Percentiles rank a stretch among this genome's conserved stretches.
These are phyloP conservation scores for Plectosphaerella plurivora DNA, from an alignment of 2,329 filamentous ascomycete species.

Conservation along the genomic window DNA sequence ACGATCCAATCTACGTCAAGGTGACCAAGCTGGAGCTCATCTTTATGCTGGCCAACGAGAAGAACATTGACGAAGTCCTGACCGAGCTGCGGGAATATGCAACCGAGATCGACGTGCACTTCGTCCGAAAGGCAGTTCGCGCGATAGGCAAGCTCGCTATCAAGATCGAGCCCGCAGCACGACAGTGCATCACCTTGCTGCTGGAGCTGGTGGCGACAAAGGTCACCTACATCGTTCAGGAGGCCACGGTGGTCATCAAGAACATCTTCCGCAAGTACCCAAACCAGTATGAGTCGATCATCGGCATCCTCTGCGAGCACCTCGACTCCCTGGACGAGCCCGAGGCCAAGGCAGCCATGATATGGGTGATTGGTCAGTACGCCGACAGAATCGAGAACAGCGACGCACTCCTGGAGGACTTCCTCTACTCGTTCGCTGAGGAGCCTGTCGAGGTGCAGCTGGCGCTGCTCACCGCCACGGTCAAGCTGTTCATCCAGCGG, in stretches of 20 bases:
- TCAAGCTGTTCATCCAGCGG: slow-evolving; percentile 96
- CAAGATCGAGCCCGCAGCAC: slow-evolving; percentile 93
- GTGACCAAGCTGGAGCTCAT: slow-evolving; percentile 98
- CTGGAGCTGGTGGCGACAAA: slow-evolving; percentile 96
- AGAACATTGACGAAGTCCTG: slow-evolving; percentile 91
- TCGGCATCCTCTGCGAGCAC: slow-evolving; percentile 91
- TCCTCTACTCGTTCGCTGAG: slow-evolving; percentile 87
- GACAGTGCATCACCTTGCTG: slow-evolving; percentile 86
- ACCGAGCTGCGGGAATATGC: slow-evolving; percentile 95
- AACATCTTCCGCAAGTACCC: slow-evolving; percentile 99
- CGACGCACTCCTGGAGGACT: slow-evolving; percentile 89
- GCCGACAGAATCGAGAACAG: slow-evolving; percentile 97
- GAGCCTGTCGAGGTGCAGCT: slow-evolving; percentile 95
- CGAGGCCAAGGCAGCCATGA: slow-evolving; percentile 96
- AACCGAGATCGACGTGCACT: slow-evolving; percentile 97
- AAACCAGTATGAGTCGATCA: slow-evolving; percentile 98
- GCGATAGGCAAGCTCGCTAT: slow-evolving; percentile 98
- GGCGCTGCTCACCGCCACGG: slow-evolving; percentile 88
- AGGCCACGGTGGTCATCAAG: slow-evolving; percentile 95
- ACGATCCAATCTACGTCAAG: slow-evolving; percentile 98
- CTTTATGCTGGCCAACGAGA: slow-evolving; percentile 95
- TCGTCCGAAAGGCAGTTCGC: slow-evolving; percentile 94
- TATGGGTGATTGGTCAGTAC: slow-evolving; percentile 99
- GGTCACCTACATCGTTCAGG: slow-evolving; percentile 97
- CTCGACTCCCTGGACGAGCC: slow-evolving; percentile 95